Evolutionary conservation across 345 rosid genomes (phyloP), one percentile per base, ranked within the genome.

Genomic region (Eucalyptus tenuipes): DNA sequence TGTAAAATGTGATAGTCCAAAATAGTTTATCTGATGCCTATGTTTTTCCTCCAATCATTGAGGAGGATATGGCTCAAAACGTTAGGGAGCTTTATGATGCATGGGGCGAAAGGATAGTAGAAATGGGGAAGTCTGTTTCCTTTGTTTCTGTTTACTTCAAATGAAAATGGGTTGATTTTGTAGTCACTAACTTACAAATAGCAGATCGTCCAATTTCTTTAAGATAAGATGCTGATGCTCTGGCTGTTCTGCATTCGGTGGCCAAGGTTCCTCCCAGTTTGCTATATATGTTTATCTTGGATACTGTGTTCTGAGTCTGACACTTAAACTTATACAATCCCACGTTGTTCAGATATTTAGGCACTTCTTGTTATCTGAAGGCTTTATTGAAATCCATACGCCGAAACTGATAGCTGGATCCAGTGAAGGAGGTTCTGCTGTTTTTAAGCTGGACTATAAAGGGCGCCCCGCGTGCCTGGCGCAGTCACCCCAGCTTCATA

Each of bases 351-450:
- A 96, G 99, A 90, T 93, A 31, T 97, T 98, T 89, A 95, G 96
- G 88, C 93, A 95, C 44, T 94, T 94, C 89, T 91, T 96, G 85
- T 61, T 86, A 79, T 42, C 93, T 10, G 94, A 95, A 91, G 92
- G 87, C 44, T 97, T 97, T 92, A 91, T 94, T 88, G 98, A 92
- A 93, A 93, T 97, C 89, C 98, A 96, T 92, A 96, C 99, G 18
- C 99, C 98, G 24, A 97, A 97, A 92, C 44, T 96, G 87, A 95
- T 94, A 68, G 98, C 94, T 80, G 99, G 99, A 86, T 94, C 96
- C 48, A 97, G 99, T 92, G 99, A 97, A 93, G 99, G 98, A 44
- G 99, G 99, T 85, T 90, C 99, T 91, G 96, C 99, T 91, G 98
- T 98, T n/a, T 97, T 98, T 94, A 92, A 85, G 91, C 88, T 97